Evolutionary conservation across 805 yeast species (phyloP).

Genomic region (Candida broadrunensis): DNA sequence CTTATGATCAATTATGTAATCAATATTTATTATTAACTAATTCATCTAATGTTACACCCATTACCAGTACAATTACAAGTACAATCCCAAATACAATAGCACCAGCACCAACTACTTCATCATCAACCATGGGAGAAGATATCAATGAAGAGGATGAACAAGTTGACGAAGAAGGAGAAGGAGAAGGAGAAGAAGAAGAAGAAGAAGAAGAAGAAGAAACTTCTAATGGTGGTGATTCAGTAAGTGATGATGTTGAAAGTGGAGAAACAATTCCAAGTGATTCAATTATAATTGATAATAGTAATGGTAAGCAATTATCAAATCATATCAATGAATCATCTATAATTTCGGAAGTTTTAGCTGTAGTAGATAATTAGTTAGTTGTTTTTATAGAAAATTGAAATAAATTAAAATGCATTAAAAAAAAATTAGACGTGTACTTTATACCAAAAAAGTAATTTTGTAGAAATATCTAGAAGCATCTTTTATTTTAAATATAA

Average conservation of each 20-base stretch:
- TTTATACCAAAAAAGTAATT: too few relatives aligned
- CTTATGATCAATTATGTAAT: conserved; percentile 36
- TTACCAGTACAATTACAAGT: not conserved
- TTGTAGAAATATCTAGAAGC: not conserved
- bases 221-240: not conserved
- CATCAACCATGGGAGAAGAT: not conserved
- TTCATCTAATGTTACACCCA: not conserved
- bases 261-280: not conserved
- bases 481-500: too few relatives aligned
- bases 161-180: not conserved
- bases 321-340: too few relatives aligned
- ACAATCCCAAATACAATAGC: not conserved
- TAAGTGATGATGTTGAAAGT: not conserved
- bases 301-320: too few relatives aligned
- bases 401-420: too few relatives aligned
- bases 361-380: too few relatives aligned
- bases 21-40: not conserved
- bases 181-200: not conserved
- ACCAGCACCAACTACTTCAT: not conserved
- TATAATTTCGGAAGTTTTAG: too few relatives aligned
- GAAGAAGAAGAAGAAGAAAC: conserved; percentile 1
- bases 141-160: not conserved
- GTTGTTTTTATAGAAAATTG: too few relatives aligned
- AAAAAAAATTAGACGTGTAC: too few relatives aligned
- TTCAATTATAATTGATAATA: too few relatives aligned